Evolutionary conservation across 2,329 filamentous ascomycete genomes (phyloP).

Genomic region (Talaromyces sp.): DNA sequence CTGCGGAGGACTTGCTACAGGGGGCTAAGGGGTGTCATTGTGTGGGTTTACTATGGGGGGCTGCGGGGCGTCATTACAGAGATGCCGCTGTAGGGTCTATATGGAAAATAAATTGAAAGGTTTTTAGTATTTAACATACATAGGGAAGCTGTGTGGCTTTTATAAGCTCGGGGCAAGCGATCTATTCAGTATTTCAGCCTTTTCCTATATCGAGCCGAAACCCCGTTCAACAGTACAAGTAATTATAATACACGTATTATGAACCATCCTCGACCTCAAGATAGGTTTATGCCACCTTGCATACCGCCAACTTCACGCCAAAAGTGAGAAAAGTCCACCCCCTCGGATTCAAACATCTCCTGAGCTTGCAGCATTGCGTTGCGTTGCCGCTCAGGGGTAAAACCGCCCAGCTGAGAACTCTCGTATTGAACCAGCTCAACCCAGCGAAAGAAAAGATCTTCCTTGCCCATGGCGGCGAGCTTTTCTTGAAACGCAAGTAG

Average conservation of each 20-base stretch:
- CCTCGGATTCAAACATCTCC: slow-evolving; percentile 68
- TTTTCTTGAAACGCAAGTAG: slow-evolving; percentile 77
- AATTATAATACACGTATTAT: background rate
- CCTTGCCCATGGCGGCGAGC: slow-evolving; percentile 72
- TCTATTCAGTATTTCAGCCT: background rate
- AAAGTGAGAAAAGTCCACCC: slow-evolving; percentile 77
- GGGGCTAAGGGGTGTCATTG: no score
- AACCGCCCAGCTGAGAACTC: slow-evolving; percentile 72
- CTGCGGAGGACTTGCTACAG: no score
- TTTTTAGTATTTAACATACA: no score
- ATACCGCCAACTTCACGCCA: slow-evolving; percentile 68
- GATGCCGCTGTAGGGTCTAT: no score
- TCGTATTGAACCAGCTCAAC: slow-evolving; percentile 90
- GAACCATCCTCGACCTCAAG: background rate
- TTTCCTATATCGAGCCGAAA: background rate
- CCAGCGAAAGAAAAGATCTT: slow-evolving; percentile 87
- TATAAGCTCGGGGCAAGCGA: no score
- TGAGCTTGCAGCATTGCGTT: slow-evolving; percentile 70
- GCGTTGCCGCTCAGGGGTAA: slow-evolving; percentile 69
- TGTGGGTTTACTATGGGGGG: no score
- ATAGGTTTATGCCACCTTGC: slow-evolving; percentile 37
- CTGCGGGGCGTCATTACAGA: no score
- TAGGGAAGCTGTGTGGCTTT: no score
- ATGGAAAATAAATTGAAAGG: no score
- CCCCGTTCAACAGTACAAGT: background rate